These are phyloP conservation scores for Lathyrus tuberosus DNA, from an alignment of 306 rosid genomes.

Conservation along the genomic window DNA sequence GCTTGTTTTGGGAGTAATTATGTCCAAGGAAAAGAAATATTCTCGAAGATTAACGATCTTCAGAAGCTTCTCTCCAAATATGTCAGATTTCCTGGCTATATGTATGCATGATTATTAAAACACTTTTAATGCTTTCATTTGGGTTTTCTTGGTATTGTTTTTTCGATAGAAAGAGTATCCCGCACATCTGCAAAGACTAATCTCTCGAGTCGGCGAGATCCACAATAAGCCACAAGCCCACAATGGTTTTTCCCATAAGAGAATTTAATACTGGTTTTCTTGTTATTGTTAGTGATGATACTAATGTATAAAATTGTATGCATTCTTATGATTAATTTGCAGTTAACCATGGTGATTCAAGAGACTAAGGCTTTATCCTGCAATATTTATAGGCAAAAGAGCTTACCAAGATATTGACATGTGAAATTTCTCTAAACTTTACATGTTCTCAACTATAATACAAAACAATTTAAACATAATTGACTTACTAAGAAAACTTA, in stretches of 20 bases:
- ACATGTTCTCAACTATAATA: constrained; percentile 22
- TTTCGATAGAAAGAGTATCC: no score
- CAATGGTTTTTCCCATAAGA: no score
- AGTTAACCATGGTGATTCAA: constrained; percentile 2
- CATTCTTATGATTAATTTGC: not conserved
- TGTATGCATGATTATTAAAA: constrained; percentile 43
- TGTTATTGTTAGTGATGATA: no score
- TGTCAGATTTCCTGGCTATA: constrained; percentile 58
- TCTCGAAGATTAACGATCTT: constrained; percentile 63
- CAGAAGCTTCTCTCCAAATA: constrained; percentile 47
- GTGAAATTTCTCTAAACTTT: constrained; percentile 8
- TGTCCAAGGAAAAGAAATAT: constrained; percentile 59
- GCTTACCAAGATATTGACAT: not conserved
- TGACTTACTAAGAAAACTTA: not conserved
- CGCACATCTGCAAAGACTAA: no score
- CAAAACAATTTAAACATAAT: not conserved
- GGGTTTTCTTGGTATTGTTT: no score
- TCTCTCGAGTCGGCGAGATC: no score
- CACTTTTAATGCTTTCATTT: not conserved
- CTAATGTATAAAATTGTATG: no score
- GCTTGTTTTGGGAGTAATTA: constrained; percentile 76
- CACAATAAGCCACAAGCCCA: no score
- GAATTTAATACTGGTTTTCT: no score
- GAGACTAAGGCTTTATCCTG: not conserved
- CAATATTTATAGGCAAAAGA: not conserved